Percentiles rank a stretch among this genome's conserved stretches.
phyloP scores from a whole-genome alignment of 176 grass and related monocot genomes.

The Poa pratensis region DNA sequence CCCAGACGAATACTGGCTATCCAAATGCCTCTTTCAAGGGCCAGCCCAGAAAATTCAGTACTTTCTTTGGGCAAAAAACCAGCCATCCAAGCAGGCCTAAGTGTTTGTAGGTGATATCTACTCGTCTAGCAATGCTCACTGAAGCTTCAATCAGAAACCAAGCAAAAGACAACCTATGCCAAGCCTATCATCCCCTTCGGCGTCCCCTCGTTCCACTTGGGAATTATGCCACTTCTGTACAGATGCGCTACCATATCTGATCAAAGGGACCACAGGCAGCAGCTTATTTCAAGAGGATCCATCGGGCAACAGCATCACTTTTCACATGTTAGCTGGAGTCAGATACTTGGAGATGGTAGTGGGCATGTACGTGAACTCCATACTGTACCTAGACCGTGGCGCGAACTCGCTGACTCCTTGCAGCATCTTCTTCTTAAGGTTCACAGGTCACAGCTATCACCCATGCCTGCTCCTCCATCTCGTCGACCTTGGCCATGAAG shows the following conservation, averaged over 20 bases:
- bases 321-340: neutral
- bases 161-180: no score
- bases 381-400: neutral
- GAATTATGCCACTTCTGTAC: neutral
- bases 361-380: neutral
- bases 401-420: neutral
- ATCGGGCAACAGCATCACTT: neutral
- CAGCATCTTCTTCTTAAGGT: neutral
- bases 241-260: neutral
- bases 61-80: no score
- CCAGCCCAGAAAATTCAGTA: neutral
- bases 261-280: neutral
- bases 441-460: neutral
- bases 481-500: conserved; percentile 11
- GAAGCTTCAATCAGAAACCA: neutral
- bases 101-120: neutral
- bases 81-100: no score
- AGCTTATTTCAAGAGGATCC: neutral
- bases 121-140: neutral
- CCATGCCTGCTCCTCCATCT: neutral
- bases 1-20: neutral
- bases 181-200: neutral
- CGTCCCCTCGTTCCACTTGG: neutral
- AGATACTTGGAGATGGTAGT: conserved; percentile 25
- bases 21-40: neutral